Evolutionary conservation across 2,329 filamentous ascomycete genomes (phyloP).

Genomic region (Aspergillus persii): DNA sequence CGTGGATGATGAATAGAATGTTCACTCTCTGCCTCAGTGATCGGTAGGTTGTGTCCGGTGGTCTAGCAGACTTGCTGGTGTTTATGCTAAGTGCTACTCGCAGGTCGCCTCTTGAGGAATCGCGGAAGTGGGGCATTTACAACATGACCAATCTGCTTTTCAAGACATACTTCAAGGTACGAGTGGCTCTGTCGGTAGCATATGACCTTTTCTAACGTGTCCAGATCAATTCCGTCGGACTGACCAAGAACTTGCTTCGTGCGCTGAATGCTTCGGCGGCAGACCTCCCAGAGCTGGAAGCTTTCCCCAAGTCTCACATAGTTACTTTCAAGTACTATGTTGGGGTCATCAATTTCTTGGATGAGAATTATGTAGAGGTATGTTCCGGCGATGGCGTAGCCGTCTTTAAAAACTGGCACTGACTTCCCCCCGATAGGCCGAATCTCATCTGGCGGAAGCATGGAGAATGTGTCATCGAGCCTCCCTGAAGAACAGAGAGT

Average conservation of each 20-base stretch:
- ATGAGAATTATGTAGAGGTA: constrained; percentile 85
- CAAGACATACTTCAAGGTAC: constrained; percentile 91
- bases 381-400: constrained; percentile 8
- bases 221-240: constrained; percentile 78
- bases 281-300: constrained; percentile 76
- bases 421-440: constrained; percentile 59
- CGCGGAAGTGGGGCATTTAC: constrained; percentile 97
- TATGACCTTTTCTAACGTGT: constrained; percentile 9
- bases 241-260: constrained; percentile 86
- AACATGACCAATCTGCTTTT: constrained; percentile 92
- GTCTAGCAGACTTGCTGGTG: background rate
- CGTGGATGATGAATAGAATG: constrained; percentile 84
- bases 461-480: constrained; percentile 76
- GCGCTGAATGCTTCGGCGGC: constrained; percentile 72
- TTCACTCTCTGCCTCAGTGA: constrained; percentile 89
- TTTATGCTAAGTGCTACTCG: constrained; percentile 2
- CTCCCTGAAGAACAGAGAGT: constrained; percentile 77
- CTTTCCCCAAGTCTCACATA: constrained; percentile 84
- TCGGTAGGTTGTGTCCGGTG: constrained; percentile 56
- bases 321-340: constrained; percentile 97
- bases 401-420: constrained; percentile 6
- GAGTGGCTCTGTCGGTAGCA: background rate
- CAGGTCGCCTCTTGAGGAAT: constrained; percentile 79
- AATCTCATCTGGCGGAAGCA: constrained; percentile 75
- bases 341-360: constrained; percentile 87